These are phyloP conservation scores for Diplodia mutila DNA, from an alignment of 2,329 filamentous ascomycete genomes.

Conservation along the genomic window DNA sequence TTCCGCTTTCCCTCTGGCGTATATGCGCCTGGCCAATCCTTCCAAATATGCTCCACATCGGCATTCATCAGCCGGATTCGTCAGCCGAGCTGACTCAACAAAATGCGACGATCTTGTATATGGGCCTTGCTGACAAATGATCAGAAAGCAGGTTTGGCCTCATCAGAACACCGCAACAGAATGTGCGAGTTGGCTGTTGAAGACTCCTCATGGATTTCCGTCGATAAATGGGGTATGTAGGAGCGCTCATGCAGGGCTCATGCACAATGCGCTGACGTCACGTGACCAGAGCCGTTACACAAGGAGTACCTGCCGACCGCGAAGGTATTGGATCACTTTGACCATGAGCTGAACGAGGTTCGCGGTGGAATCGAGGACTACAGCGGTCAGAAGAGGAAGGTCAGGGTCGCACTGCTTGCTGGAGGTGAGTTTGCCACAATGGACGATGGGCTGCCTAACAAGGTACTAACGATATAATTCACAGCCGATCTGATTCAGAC, in stretches of 20 bases:
- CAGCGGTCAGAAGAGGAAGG: constrained; percentile 68
- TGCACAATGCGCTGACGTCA: constrained; percentile 10
- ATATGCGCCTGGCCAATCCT: not conserved
- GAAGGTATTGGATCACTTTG: constrained; percentile 86
- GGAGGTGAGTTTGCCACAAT: constrained; percentile 48
- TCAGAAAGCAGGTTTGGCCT: constrained; percentile 75
- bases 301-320: constrained; percentile 86
- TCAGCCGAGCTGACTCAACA: constrained; percentile 14
- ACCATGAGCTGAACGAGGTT: constrained; percentile 83
- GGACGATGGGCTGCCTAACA: not conserved
- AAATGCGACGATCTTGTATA: constrained; percentile 9
- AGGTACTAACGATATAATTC: not conserved
- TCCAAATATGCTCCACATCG: constrained; percentile 11
- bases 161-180: constrained; percentile 71
- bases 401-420: constrained; percentile 78
- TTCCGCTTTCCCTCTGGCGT: not conserved
- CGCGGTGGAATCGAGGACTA: constrained; percentile 72
- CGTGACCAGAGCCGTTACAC: constrained; percentile 79
- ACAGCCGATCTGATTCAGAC: constrained; percentile 55
- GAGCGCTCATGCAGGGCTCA: not conserved
- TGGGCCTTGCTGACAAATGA: constrained; percentile 68
- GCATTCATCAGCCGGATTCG: not conserved
- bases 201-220: constrained; percentile 58
- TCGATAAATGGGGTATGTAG: constrained; percentile 46
- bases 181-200: constrained; percentile 87